phyloP scores from a whole-genome alignment of 2,329 filamentous ascomycete species.

The Stylonectria norvegica region DNA sequence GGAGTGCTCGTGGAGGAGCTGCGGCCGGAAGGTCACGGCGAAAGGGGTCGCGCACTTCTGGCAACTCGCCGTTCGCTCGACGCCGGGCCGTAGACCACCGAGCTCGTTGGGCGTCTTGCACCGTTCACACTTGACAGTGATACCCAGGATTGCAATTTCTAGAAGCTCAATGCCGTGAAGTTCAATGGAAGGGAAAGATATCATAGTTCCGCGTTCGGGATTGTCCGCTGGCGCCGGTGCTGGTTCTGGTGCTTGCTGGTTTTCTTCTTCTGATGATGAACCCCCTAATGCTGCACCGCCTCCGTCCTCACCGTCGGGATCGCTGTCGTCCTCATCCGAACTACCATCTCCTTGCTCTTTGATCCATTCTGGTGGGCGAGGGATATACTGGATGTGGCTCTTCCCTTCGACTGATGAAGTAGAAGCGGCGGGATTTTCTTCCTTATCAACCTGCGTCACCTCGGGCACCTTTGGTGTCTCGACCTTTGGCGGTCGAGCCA shows the following conservation, averaged over 20 bases:
- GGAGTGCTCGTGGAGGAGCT: slow-evolving; percentile 70
- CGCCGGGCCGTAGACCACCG: slow-evolving; percentile 57
- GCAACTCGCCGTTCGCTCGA: slow-evolving; percentile 51
- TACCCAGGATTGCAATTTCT: slow-evolving; percentile 61
- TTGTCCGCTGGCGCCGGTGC: slow-evolving; percentile 21
- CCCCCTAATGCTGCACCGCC: slow-evolving; percentile 40
- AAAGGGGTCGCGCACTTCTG: slow-evolving; percentile 56
- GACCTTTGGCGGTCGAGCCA: slow-evolving; percentile 14
- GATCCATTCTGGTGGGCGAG: slow-evolving; percentile 74
- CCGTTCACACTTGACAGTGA: slow-evolving; percentile 73
- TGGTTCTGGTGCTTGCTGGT: slow-evolving; percentile 21
- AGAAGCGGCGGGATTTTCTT: slow-evolving; percentile 10
- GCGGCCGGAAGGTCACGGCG: slow-evolving; percentile 56
- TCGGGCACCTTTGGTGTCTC: slow-evolving; percentile 14
- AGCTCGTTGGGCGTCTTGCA: slow-evolving; percentile 74
- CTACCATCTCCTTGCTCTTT: slow-evolving; percentile 44
- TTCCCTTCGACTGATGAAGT: slow-evolving; percentile 42
- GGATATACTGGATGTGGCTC: slow-evolving; percentile 67
- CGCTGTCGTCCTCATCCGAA: slow-evolving; percentile 47
- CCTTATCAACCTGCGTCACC: slow-evolving; percentile 6
- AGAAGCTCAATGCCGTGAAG: slow-evolving; percentile 75
- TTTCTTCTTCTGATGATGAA: not conserved
- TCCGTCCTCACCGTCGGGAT: slow-evolving; percentile 39
- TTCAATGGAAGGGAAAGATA: slow-evolving; percentile 75
- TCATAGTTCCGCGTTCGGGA: slow-evolving; percentile 67